Conservation (phyloP, 2,329 filamentous ascomycete species). For the Teratosphaeriaceae sp. region DNA sequence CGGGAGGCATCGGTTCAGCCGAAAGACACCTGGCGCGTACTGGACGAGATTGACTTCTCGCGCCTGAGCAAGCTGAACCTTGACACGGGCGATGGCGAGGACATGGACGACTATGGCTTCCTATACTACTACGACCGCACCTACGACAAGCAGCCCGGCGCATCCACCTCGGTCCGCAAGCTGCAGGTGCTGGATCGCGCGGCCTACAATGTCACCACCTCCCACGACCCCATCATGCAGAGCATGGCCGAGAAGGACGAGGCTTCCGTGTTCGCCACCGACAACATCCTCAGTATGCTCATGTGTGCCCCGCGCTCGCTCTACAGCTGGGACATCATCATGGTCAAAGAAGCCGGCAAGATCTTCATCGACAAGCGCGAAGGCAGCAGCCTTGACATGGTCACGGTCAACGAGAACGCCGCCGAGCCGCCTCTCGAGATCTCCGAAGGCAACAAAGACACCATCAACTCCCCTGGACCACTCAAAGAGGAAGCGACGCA, state of each 20-base stretch:
- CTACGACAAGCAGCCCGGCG: slow-evolving; percentile 86
- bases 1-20: slow-evolving; percentile 94
- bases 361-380: slow-evolving; percentile 99
- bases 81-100: slow-evolving; percentile 89
- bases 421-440: slow-evolving; percentile 89
- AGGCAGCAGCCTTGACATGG: slow-evolving; percentile 89
- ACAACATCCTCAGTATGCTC: slow-evolving; percentile 96
- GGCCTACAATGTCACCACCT: slow-evolving; percentile 96
- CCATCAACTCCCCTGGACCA: slow-evolving; percentile 86
- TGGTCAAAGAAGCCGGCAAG: slow-evolving; percentile 88
- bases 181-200: slow-evolving; percentile 86
- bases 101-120: slow-evolving; percentile 93
- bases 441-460: slow-evolving; percentile 86
- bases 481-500: slow-evolving; percentile 96
- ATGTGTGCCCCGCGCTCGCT: slow-evolving; percentile 97
- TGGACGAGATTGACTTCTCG: slow-evolving; percentile 99
- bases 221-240: slow-evolving; percentile 92
- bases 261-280: slow-evolving; percentile 93
- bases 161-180: slow-evolving; percentile 78
- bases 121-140: slow-evolving; percentile 96
- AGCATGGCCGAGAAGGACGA: slow-evolving; percentile 94
- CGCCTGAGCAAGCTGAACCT: slow-evolving; percentile 92
- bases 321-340: slow-evolving; percentile 97
- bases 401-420: slow-evolving; percentile 98
- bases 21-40: slow-evolving; percentile 88